Base-by-base conservation (phyloP, 768 basidiomycete species). In the Lentinula boryana region DNA sequence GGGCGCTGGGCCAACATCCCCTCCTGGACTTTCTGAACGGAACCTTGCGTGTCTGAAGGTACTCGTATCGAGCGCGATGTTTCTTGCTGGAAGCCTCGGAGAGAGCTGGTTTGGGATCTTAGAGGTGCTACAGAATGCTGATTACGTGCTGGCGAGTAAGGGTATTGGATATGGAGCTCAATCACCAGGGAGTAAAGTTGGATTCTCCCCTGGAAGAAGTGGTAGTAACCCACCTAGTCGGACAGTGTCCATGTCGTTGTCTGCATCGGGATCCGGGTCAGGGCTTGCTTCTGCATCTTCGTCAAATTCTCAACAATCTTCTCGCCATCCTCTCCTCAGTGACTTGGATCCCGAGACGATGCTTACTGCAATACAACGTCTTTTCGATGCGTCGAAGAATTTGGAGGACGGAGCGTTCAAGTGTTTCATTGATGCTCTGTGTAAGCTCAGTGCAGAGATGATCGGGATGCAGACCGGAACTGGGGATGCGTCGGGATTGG, bases 51-150 rank as follows among this genome's bases (percentile, higher is more conserved):
- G 96, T 70, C 73, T 98, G 56, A 93, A 93, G 64, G 88, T 91
- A 1, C 76, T 95, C 59, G 78, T 97, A 7, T 79, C 84, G 0
- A 87, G 88, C 63, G 86, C 91, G 1, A 74, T 92, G 31, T 91
- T 91, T 70, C 79, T 98, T 8, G 90, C 93, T n/a, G 91, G 91
- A 0, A 89, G 87, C 60, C 80, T 97, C 5, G 93, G 88, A 9
- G 82, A 87, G 61, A 93, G 89, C 62, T 98, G 96, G 96, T 96
- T 92, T 70, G 81, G 88, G 49, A 83, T 98, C 8, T 77, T 98
- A 56, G 95, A 98, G 68, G 86, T 89, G 1, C 74, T 98, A 23
- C 96, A 98, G 74, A 98, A 95, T 65, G 95, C 96, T 6, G 95
- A 96, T 67, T 94, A 94, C 66, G 91, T 99, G 18, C 77, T 98